Conservation (phyloP, 768 basidiomycete species). For the Boletus vermiculosoides region DNA sequence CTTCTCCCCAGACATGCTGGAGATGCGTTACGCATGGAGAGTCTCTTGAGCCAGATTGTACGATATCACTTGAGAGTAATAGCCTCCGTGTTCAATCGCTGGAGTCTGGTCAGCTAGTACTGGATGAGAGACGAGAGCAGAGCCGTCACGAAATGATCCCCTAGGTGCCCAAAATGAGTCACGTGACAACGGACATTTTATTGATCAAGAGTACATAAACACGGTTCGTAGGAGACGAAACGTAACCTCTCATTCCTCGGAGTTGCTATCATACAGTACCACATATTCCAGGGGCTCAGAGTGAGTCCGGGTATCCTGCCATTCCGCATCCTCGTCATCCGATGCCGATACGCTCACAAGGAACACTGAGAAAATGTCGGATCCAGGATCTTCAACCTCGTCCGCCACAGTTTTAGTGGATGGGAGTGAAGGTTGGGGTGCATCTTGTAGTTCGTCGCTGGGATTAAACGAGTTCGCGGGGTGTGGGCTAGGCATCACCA, state of each 20-base stretch:
- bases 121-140: neutral
- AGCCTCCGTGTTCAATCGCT: neutral
- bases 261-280: slow-evolving; percentile 66
- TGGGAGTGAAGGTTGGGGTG: slow-evolving; percentile 11
- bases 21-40: slow-evolving; percentile 11
- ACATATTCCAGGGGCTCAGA: slow-evolving; percentile 59
- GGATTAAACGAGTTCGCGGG: slow-evolving; percentile 12
- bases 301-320: slow-evolving; percentile 55
- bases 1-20: slow-evolving; percentile 28
- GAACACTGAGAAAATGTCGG: slow-evolving; percentile 51
- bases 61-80: neutral
- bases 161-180: slow-evolving; percentile 6
- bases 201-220: slow-evolving; percentile 3
- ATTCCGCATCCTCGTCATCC: slow-evolving; percentile 52
- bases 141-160: slow-evolving; percentile 3
- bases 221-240: neutral
- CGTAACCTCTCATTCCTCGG: slow-evolving; percentile 40
- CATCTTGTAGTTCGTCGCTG: slow-evolving; percentile 5
- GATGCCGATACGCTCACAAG: slow-evolving; percentile 62
- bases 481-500: slow-evolving; percentile 57
- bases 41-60: neutral
- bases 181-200: slow-evolving; percentile 5
- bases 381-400: slow-evolving; percentile 32
- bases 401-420: slow-evolving; percentile 41
- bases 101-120: neutral